Evolutionary conservation across 352 stramenopile genomes (phyloP), one percentile per base, ranked within the genome.

Genomic region (Globisporangium viniferum): DNA sequence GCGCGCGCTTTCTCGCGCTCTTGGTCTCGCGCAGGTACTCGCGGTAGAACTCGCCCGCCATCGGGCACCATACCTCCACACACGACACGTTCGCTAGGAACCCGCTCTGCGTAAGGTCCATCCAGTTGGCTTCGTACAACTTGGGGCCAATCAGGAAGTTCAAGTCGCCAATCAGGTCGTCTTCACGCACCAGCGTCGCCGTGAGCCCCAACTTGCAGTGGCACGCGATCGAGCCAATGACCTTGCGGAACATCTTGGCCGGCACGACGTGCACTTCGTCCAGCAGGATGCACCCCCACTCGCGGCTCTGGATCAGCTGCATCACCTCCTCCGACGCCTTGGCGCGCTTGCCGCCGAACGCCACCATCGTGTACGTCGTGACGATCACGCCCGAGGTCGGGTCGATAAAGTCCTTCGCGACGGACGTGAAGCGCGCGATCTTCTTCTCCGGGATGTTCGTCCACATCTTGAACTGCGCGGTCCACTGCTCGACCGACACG

Each of bases 141-240:
- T 99, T 99, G 1, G 97, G 97, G 15, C 98, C 98, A 71, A 99
- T 99, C 14, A 99, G 88, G 80, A 99, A 99, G 80, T 99, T 99
- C n/a, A 99, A 82, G 80, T 99, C 97, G 27, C 93, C 95, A 78
- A 99, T 99, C 14, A 99, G 80, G 78, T 99, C 96, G 79, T 99
- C 98, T 77, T 99, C 98, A 31, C 98, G 92, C 35, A 99, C 98
- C 29, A 99, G 80, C 22, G 98, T 99, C 7, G 98, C 98, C 0
- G 98, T 99, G 7, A 99, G 80, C 5, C 98, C 98, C 46, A 99
- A 89, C 67, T 99, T 98, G 77, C 94, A 99, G 80, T 99, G 98
- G 18, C 95, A 97, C 67, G 98, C 98, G 69, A 99, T 93, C 6
- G 87, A 93, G 18, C 87, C 94, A 55, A 97, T 95, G 59, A 97